Evolutionary conservation across 148 eudicot genomes (phyloP).

Genomic region (Arbutus unedo): DNA sequence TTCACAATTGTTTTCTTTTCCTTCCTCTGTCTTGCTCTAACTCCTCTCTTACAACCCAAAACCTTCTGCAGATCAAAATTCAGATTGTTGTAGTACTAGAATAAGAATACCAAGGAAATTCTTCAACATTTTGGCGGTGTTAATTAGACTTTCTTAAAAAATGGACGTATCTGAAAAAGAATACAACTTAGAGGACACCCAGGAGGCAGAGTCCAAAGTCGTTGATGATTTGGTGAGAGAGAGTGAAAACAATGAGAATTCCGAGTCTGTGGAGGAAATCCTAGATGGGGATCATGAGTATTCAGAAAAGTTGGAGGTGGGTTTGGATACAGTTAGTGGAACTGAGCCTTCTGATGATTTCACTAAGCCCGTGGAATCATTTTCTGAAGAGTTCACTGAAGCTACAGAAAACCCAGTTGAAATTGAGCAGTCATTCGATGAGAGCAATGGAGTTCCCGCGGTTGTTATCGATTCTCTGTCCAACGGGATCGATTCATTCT

Average conservation of each 20-base stretch:
- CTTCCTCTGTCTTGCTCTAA: background rate
- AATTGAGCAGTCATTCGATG: slow-evolving; percentile 1
- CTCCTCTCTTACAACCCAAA: background rate
- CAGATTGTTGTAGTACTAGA: background rate
- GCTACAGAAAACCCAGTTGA: background rate
- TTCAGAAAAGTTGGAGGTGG: slow-evolving; percentile 1
- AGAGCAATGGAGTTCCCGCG: background rate
- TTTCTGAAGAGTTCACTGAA: background rate
- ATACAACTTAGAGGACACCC: background rate
- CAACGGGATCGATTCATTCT: background rate
- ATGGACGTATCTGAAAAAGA: slow-evolving; percentile 1
- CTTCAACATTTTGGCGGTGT: background rate
- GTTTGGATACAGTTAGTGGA: background rate
- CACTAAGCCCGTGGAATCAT: background rate
- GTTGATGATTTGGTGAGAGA: background rate
- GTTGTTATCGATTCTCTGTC: background rate
- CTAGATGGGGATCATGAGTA: background rate
- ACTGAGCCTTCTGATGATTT: background rate
- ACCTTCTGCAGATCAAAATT: background rate
- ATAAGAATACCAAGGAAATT: background rate
- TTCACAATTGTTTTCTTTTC: background rate
- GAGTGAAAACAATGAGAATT: background rate
- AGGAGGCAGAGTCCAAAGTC: background rate
- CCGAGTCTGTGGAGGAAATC: background rate
- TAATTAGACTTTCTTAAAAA: background rate